Base-by-base conservation (phyloP, 2,329 filamentous ascomycete species). In the Xylaria sp. region DNA sequence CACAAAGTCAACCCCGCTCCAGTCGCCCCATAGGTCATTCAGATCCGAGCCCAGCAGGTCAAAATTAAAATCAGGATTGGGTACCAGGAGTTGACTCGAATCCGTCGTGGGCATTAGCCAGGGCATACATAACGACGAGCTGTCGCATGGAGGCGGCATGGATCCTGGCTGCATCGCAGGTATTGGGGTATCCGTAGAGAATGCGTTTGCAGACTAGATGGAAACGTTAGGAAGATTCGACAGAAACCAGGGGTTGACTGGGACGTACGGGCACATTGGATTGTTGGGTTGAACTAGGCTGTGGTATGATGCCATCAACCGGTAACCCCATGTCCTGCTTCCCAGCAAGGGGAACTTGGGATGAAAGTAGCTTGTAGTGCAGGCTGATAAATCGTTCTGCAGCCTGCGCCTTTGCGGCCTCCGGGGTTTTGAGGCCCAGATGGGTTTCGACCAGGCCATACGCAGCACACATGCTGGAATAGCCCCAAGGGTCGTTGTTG, bases 401-500 rank as follows among this genome's bases (percentile, higher is more conserved):
- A 2, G 82, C 82, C 4, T 79, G 79, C 3, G 82, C 82, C 70
- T 85, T 85, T 59, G 83, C 83, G 6, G 76, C 76, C 64, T 84
- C 81, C 13, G 79, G 69, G 6, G 82, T 79, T 73, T 85, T 85
- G 59, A 78, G 78, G 34, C 80, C 82, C 11, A 86, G 73, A 61
- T 86, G 83, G 0, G 82, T 80, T 69, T 86, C 82, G 23, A 86
- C 74, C 8, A 86, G 75, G 2, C 83, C 83, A 30, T 81, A 76
- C 0, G 83, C 82, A 2, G 83, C 81, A 64, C 83, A 86, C 80
- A 86, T 83, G 69, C 84, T 84, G 58, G 80, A 83, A 70, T 85
- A 85, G 16, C 82, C 82, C 83, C 83, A 86, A 0, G 83, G 83
- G 67, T 86, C 83, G 66, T 84, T 83, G 72, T 85, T 85, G 13